phyloP scores from a whole-genome alignment of 208 protist species.

The Leishmania tropica region DNA sequence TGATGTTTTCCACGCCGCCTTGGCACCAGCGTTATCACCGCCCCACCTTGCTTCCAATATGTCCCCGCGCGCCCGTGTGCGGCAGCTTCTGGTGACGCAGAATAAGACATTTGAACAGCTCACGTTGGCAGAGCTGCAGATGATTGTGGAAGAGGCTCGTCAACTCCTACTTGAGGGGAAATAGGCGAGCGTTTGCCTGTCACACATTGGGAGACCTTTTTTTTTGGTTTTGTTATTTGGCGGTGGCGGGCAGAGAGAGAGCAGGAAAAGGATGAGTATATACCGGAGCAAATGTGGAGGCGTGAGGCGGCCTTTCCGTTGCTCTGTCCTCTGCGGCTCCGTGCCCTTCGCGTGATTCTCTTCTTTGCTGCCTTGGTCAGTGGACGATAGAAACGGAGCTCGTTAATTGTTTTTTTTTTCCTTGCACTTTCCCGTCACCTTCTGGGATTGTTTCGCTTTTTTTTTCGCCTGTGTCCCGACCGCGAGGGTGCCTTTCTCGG shows the following conservation, averaged over 20 bases:
- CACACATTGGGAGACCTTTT: not conserved
- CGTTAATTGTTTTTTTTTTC: not conserved
- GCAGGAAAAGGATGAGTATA: not conserved
- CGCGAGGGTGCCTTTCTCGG: not conserved
- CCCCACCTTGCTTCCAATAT: not conserved
- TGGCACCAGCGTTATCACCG: not conserved
- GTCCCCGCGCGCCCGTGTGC: slow-evolving; percentile 12
- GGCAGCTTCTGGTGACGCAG: slow-evolving; percentile 37
- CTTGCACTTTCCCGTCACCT: not conserved
- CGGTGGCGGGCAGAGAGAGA: not conserved
- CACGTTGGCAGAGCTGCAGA: slow-evolving; percentile 56
- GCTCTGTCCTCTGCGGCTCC: not conserved
- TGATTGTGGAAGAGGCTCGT: slow-evolving; percentile 70
- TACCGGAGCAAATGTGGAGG: not conserved
- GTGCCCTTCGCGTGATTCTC: not conserved
- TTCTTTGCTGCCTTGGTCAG: not conserved
- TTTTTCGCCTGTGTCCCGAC: not conserved
- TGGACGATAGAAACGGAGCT: not conserved
- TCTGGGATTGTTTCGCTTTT: not conserved
- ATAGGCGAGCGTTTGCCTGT: not conserved
- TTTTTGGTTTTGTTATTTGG: too few relatives aligned
- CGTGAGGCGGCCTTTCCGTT: not conserved
- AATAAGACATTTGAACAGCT: slow-evolving; percentile 67
- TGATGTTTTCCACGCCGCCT: not conserved
- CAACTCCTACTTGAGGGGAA: slow-evolving; percentile 9